Percentiles rank a stretch among this genome's conserved stretches.
These are phyloP conservation scores for Loxodes magnus DNA, from an alignment of 73 alveolate species.

Conservation along the genomic window DNA sequence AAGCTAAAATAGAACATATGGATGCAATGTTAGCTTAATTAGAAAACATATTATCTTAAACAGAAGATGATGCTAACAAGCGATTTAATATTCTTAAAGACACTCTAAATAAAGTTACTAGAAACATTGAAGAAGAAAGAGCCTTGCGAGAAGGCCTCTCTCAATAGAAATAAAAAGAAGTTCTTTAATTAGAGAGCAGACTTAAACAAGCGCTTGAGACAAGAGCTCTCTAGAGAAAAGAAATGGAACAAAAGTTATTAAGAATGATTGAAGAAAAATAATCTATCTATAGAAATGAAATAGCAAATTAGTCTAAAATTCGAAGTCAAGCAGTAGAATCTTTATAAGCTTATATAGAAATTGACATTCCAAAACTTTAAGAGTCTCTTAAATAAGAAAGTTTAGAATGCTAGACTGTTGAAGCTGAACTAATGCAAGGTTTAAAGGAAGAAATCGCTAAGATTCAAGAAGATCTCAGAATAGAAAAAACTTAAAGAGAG, in stretches of 20 bases:
- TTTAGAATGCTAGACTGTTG: constrained; percentile 14
- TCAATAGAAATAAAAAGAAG: constrained; percentile 3
- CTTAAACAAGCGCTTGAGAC: background rate
- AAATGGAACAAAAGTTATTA: background rate
- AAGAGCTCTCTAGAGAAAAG: constrained; percentile 4
- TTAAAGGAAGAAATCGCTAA: constrained; percentile 15
- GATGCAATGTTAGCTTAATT: constrained; percentile 1
- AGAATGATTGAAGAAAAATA: constrained; percentile 10
- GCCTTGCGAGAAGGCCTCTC: constrained; percentile 6
- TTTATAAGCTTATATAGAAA: constrained; percentile 5
- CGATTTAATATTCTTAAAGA: constrained; percentile 7
- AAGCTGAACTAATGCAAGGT: constrained; percentile 26
- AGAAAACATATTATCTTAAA: constrained; percentile 6
- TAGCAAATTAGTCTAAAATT: constrained; percentile 1
- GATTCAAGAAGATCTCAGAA: constrained; percentile 14
- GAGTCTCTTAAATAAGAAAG: constrained; percentile 9
- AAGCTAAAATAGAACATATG: constrained; percentile 5
- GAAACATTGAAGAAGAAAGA: constrained; percentile 9
- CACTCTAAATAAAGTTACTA: constrained; percentile 1
- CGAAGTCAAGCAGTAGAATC: constrained; percentile 7
- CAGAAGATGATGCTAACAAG: constrained; percentile 6
- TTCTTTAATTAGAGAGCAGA: constrained; percentile 1
- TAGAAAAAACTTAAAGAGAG: constrained; percentile 10
- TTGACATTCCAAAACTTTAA: constrained; percentile 5
- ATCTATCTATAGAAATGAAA: constrained; percentile 6